phyloP scores from a whole-genome alignment of 2,329 filamentous ascomycete species.

The Immersiporthe knoxdaviesiana region DNA sequence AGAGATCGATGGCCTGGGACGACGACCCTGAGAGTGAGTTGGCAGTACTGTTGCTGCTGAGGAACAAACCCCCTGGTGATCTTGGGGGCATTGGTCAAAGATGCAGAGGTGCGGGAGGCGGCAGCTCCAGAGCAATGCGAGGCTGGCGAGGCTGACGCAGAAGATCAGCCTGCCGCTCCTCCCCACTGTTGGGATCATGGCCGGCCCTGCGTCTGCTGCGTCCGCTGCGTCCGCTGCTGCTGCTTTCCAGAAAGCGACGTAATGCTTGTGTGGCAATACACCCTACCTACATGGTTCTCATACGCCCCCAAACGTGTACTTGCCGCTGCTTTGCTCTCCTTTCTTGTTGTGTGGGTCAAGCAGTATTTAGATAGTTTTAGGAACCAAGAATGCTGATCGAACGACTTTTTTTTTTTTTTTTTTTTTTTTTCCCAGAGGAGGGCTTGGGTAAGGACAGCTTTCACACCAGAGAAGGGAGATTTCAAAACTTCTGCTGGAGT shows the following conservation, averaged over 20 bases:
- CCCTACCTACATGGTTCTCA: not conserved
- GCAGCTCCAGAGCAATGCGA: conserved; percentile 35
- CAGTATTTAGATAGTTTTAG: not conserved
- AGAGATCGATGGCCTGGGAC: conserved; percentile 38
- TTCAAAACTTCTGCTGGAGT: not conserved
- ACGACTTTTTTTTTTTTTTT: no score
- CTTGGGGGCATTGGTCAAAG: conserved; percentile 29
- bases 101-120: conserved; percentile 34
- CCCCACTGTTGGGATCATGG: conserved; percentile 25
- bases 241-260: not conserved
- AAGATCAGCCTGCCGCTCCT: conserved; percentile 32
- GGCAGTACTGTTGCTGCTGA: not conserved
- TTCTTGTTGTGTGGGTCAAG: not conserved
- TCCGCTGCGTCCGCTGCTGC: no score
- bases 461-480: not conserved
- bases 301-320: not conserved
- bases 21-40: not conserved
- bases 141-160: conserved; percentile 32
- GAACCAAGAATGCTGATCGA: not conserved
- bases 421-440: not conserved
- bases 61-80: not conserved
- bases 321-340: not conserved
- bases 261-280: not conserved
- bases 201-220: not conserved
- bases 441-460: not conserved